Percentiles rank a stretch among this genome's conserved stretches.
Conservation (phyloP, 805 yeast genomes). For the Candida sithepensis region DNA sequence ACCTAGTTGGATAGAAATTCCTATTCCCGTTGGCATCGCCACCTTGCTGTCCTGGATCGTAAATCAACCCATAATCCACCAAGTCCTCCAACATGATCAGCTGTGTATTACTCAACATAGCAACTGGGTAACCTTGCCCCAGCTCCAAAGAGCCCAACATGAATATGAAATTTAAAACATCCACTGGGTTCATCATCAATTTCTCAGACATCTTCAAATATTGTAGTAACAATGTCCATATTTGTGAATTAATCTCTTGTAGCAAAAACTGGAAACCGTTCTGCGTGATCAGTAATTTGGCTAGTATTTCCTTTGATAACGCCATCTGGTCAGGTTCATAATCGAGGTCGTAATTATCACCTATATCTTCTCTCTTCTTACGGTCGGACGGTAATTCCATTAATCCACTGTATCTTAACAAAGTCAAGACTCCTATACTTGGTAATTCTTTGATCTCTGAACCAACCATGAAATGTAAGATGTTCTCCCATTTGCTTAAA, state of each 20-base stretch:
- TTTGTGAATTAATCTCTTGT: slow-evolving; percentile 90
- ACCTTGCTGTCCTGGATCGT: slow-evolving; percentile 31
- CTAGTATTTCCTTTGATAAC: slow-evolving; percentile 19
- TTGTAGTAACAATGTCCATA: slow-evolving; percentile 88
- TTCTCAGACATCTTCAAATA: slow-evolving; percentile 82
- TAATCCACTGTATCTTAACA: slow-evolving; percentile 75
- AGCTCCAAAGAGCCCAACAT: slow-evolving; percentile 89
- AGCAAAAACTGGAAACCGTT: slow-evolving; percentile 90
- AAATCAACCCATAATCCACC: slow-evolving; percentile 87
- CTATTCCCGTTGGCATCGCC: slow-evolving; percentile 34
- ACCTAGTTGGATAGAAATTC: slow-evolving; percentile 83
- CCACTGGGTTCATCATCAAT: slow-evolving; percentile 91
- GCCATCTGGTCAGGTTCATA: slow-evolving; percentile 16
- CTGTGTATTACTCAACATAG: slow-evolving; percentile 75
- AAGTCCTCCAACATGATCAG: slow-evolving; percentile 82
- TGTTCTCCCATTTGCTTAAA: slow-evolving; percentile 87
- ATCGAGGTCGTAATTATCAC: slow-evolving; percentile 18
- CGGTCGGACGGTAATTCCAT: slow-evolving; percentile 63
- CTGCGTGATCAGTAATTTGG: slow-evolving; percentile 68
- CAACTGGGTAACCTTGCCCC: slow-evolving; percentile 78
- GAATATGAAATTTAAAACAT: slow-evolving; percentile 88
- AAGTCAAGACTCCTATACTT: slow-evolving; percentile 73
- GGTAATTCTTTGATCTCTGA: slow-evolving; percentile 70
- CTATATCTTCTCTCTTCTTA: slow-evolving; percentile 23
- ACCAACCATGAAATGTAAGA: slow-evolving; percentile 96